Percentiles rank a stretch among this genome's conserved stretches.
Conservation (phyloP, 139 green algal genomes). For the Coccomyxa sp. region DNA sequence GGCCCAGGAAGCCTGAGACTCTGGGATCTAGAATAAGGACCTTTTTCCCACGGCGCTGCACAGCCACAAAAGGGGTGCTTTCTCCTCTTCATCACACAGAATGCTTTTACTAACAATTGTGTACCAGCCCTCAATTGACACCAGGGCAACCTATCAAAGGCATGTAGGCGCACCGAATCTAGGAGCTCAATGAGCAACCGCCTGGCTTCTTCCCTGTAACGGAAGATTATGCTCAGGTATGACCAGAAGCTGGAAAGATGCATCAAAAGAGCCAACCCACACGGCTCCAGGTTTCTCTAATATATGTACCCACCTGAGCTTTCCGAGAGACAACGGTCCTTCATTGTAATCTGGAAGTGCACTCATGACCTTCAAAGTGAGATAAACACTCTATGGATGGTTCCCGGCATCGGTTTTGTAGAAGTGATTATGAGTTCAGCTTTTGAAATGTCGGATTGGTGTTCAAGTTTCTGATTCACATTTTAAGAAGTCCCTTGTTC, state of each 20-base stretch:
- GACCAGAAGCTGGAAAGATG: too few species aligned
- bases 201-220: slow-evolving; percentile 46
- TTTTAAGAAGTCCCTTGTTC: too few species aligned
- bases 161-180: slow-evolving; percentile 48
- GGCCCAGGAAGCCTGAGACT: slow-evolving; percentile 64
- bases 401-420: too few species aligned
- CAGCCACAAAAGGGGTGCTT: not conserved
- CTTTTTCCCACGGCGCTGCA: slow-evolving; percentile 77
- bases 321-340: slow-evolving; percentile 29
- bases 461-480: too few species aligned
- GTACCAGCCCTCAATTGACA: not conserved
- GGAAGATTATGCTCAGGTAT: not conserved
- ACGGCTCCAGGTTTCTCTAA: too few species aligned
- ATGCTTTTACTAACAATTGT: not conserved
- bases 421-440: too few species aligned
- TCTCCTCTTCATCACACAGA: too few species aligned
- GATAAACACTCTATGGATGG: too few species aligned
- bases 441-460: too few species aligned
- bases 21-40: slow-evolving; percentile 76
- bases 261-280: not conserved
- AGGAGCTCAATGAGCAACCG: slow-evolving; percentile 61
- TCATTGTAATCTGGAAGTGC: slow-evolving; percentile 6
- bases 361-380: not conserved
- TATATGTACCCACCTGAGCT: slow-evolving; percentile 33
- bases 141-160: not conserved